Conservation (phyloP, 129 eudicot species). For the Kitagawia praeruptora region DNA sequence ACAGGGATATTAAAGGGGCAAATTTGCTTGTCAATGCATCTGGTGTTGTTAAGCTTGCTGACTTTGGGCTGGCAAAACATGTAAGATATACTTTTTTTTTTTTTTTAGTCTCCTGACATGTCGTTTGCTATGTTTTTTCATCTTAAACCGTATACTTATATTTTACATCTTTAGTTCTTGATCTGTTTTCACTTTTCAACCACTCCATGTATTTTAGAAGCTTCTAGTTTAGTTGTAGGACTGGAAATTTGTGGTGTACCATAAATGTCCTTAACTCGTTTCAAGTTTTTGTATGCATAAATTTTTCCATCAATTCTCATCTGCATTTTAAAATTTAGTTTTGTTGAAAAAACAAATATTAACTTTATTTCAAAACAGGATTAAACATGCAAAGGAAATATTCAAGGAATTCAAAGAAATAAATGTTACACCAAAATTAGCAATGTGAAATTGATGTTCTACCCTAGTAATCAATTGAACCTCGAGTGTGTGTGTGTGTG, state of each 20-base stretch:
- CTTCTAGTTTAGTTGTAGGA: neutral
- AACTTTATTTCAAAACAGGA: neutral
- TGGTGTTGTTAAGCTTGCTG: slow-evolving; percentile 96
- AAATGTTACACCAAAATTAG: neutral
- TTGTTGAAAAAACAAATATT: neutral
- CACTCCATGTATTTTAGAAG: neutral
- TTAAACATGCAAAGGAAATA: neutral
- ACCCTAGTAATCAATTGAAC: neutral
- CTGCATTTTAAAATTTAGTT: neutral
- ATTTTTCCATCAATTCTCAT: neutral
- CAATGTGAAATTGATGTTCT: neutral
- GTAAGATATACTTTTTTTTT: slow-evolving; percentile 36
- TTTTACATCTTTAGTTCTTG: neutral
- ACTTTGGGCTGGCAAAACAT: slow-evolving; percentile 94
- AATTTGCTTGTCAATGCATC: slow-evolving; percentile 87
- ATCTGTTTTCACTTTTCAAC: neutral
- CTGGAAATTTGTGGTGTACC: neutral
- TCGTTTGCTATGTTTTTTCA: slow-evolving; percentile 3
- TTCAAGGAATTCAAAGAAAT: neutral
- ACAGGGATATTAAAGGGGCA: slow-evolving; percentile 96
- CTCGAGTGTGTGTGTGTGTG: neutral
- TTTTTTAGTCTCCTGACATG: neutral
- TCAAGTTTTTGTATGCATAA: neutral
- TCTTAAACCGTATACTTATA: neutral
- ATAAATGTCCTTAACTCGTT: neutral